Base-by-base conservation (phyloP, 108 stramenopile genomes). In the Stephanodiscus triporus region DNA sequence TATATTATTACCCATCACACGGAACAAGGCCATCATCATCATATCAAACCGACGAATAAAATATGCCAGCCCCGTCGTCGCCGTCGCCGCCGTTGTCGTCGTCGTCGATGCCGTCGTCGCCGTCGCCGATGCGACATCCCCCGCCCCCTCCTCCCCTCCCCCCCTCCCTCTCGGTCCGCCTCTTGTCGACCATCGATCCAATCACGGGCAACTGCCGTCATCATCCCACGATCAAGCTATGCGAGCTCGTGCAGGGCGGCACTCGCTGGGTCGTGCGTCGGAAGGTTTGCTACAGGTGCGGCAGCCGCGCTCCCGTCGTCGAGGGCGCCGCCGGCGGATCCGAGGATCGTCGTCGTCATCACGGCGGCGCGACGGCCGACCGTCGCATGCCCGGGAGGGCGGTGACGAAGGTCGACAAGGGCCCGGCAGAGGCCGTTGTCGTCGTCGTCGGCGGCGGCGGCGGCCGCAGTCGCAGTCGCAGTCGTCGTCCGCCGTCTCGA, bases 241-340 rank as follows among this genome's bases (percentile, higher is more conserved):
- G 80, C 51, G 80, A 81, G 43, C 59, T 81, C 47, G 58, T 75
- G 32, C 73, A 81, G 27, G 66, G 67, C 55, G 54, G 67, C 4
- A 71, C 70, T 10, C 73, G 80, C 8, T 81, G 80, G 80, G 73
- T 81, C 50, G 70, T 75, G 0, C 56, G 80, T 4, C 80, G 80
- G 16, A 75, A 75, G 24, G 59, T 81, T 2, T 81, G 80, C 65
- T 81, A 75, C 73, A 81, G 75, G 70, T 81, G 80, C 69, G 74
- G 80, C 11, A 61, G 14, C 49, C 50, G 64, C 6, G 37, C 64
- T 2, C 43, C 43, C 17, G 54, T 1, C 30, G 20, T 60, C 26
- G 19, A 6, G 29, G 34, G n/a, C n/a, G n/a, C n/a, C n/a, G n/a
- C n/a, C n/a, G n/a, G n/a, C n/a, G n/a, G n/a, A n/a, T n/a, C n/a